Evolutionary conservation across 495 filamentous ascomycete species (phyloP).

Genomic region (Glarea lozoyensis): DNA sequence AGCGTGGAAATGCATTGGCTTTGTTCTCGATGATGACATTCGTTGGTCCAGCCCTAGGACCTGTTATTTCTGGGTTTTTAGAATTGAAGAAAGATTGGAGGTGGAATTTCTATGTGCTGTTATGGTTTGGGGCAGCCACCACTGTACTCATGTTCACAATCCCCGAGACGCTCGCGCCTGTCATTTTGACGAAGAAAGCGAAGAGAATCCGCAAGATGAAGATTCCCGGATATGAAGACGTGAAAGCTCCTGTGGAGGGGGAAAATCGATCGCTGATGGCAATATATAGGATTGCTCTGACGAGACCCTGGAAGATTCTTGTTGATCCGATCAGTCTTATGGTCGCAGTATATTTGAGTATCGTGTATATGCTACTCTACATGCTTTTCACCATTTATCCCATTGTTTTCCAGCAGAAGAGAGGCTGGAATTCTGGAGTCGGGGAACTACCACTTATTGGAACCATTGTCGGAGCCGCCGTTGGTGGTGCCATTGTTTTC

Average conservation of each 20-base stretch:
- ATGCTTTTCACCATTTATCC: slow-evolving; percentile 49
- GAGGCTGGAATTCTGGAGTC: slow-evolving; percentile 42
- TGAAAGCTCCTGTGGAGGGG: slow-evolving; percentile 28
- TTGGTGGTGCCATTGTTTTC: slow-evolving; percentile 33
- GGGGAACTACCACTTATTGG: slow-evolving; percentile 44
- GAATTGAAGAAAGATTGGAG: slow-evolving; percentile 49
- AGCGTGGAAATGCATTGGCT: slow-evolving; percentile 57
- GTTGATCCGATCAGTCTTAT: slow-evolving; percentile 36
- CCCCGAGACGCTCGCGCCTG: slow-evolving; percentile 73
- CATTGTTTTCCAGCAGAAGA: slow-evolving; percentile 44
- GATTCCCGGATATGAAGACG: slow-evolving; percentile 54
- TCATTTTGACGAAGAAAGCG: slow-evolving; percentile 69
- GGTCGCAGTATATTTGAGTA: slow-evolving; percentile 39
- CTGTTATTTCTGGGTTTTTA: slow-evolving; percentile 32
- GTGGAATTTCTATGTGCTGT: slow-evolving; percentile 59
- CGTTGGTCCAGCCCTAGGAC: slow-evolving; percentile 54
- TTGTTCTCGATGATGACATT: slow-evolving; percentile 63
- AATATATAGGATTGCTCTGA: slow-evolving; percentile 42
- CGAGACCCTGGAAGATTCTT: slow-evolving; percentile 30
- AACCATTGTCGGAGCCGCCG: slow-evolving; percentile 34
- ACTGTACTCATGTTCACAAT: slow-evolving; percentile 54
- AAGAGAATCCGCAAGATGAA: slow-evolving; percentile 48
- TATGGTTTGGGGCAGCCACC: slow-evolving; percentile 52
- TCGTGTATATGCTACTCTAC: slow-evolving; percentile 49
- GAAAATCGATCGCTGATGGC: slow-evolving; percentile 32